These are phyloP conservation scores for Alternaria sp. DNA, from an alignment of 2,329 filamentous ascomycete genomes.

Conservation along the genomic window DNA sequence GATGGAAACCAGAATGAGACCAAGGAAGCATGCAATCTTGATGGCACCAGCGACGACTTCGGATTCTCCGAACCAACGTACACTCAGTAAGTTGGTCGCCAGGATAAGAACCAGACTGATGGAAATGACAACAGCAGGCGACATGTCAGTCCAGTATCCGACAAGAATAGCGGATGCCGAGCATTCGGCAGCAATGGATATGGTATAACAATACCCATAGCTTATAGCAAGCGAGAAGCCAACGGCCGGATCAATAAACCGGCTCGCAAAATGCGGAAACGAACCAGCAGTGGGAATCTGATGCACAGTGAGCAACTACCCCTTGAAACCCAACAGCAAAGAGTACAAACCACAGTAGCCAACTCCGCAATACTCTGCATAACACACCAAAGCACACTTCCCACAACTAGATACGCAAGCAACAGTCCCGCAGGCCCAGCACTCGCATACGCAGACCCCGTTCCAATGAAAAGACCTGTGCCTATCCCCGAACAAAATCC, in stretches of 20 bases:
- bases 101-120: slow-evolving; percentile 61
- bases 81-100: slow-evolving; percentile 59
- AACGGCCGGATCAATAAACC: slow-evolving; percentile 68
- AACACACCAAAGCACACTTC: slow-evolving; percentile 61
- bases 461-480: slow-evolving; percentile 28
- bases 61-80: slow-evolving; percentile 58
- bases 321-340: background rate
- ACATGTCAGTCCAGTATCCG: slow-evolving; percentile 54
- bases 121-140: slow-evolving; percentile 61
- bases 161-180: slow-evolving; percentile 49
- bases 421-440: slow-evolving; percentile 59
- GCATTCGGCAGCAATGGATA: slow-evolving; percentile 58
- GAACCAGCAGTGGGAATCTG: slow-evolving; percentile 54
- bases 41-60: slow-evolving; percentile 54
- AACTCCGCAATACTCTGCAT: slow-evolving; percentile 70
- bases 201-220: slow-evolving; percentile 56
- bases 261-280: slow-evolving; percentile 67
- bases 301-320: background rate
- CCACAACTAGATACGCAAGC: slow-evolving; percentile 63
- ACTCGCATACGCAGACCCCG: slow-evolving; percentile 24
- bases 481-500: slow-evolving; percentile 29
- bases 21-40: slow-evolving; percentile 48
- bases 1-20: slow-evolving; percentile 29
- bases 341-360: slow-evolving; percentile 47
- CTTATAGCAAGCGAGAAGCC: slow-evolving; percentile 59